A percentile compares a stretch with the other conserved stretches of the same genome.
phyloP scores from a whole-genome alignment of 1,284 basidiomycete species.

The Coniferiporia weirii region DNA sequence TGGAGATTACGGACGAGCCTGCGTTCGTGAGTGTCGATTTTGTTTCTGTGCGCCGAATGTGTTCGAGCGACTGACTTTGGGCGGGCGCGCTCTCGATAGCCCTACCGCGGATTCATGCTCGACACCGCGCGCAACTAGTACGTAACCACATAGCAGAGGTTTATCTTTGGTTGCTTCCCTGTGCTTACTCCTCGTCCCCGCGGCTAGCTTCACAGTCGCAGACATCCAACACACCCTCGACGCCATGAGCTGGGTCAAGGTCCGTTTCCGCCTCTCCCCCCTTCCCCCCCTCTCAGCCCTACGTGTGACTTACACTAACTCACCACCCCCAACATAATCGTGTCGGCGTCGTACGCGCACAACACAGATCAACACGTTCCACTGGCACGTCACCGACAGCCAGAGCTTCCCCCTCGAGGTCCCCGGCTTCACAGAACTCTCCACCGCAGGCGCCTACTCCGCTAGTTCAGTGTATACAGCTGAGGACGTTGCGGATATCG shows the following conservation, averaged over 20 bases:
- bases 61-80: too few relatives aligned
- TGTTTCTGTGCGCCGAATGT: not conserved
- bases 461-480: conserved; percentile 51
- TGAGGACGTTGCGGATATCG: conserved; percentile 56
- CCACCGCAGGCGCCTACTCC: conserved; percentile 65
- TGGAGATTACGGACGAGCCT: conserved; percentile 56
- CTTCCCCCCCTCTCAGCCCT: not conserved
- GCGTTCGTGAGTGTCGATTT: conserved; percentile 44
- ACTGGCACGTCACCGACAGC: conserved; percentile 78
- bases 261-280: conserved; percentile 28
- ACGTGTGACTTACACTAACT: conserved; percentile 18
- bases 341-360: too few relatives aligned
- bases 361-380: conserved; percentile 60
- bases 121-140: conserved; percentile 72
- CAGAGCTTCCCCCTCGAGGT: conserved; percentile 74
- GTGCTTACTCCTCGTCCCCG: too few relatives aligned
- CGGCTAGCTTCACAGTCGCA: conserved; percentile 55
- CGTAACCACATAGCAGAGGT: conserved; percentile 33
- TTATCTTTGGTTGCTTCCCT: conserved; percentile 19
- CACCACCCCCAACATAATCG: too few relatives aligned
- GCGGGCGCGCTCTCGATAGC: too few relatives aligned
- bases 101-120: conserved; percentile 76
- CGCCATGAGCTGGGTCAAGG: conserved; percentile 85
- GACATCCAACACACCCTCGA: conserved; percentile 75
- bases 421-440: conserved; percentile 56